Conservation (phyloP, 805 yeast species). For the Yarrowia bubula region DNA sequence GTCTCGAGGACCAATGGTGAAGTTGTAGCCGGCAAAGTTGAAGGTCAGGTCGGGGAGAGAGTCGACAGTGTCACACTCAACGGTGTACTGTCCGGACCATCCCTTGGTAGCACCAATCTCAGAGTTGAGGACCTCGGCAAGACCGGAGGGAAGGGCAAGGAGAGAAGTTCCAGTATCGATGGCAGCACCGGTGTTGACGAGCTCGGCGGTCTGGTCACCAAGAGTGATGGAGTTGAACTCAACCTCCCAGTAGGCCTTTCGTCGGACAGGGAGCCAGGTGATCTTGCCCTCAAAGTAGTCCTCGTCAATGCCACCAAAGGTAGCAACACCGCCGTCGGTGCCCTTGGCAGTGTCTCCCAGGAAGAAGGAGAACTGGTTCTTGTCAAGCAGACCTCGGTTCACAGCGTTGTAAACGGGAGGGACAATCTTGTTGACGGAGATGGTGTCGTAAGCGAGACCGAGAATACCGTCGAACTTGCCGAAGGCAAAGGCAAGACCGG, state of each 20-base stretch:
- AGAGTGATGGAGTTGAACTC: conserved; percentile 84
- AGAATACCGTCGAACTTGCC: conserved; percentile 98
- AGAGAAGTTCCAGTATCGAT: conserved; percentile 98
- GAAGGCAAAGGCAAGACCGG: conserved; percentile 96
- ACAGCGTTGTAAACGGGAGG: conserved; percentile 95
- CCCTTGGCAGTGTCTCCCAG: conserved; percentile 73
- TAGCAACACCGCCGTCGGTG: conserved; percentile 82
- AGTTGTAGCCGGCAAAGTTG: conserved; percentile 85
- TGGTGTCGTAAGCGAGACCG: conserved; percentile 90
- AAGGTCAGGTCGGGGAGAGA: conserved; percentile 87
- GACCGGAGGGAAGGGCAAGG: conserved; percentile 88
- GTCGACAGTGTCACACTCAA: conserved; percentile 86
- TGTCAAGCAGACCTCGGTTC: conserved; percentile 74
- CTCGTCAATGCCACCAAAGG: conserved; percentile 91
- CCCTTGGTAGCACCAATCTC: conserved; percentile 96
- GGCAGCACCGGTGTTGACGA: conserved; percentile 88
- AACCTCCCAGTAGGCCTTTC: conserved; percentile 99
- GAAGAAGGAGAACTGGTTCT: conserved; percentile 83
- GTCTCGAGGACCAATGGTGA: conserved; percentile 84
- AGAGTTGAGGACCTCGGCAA: conserved; percentile 92
- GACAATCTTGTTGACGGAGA: conserved; percentile 82
- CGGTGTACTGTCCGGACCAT: conserved; percentile 95
- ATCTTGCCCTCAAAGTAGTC: conserved; percentile 75
- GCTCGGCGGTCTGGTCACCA: conserved; percentile 86
- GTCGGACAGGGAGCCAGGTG: conserved; percentile 95